Evolutionary conservation across 768 basidiomycete genomes (phyloP).

Genomic region (Pulveroboletus ravenelii): DNA sequence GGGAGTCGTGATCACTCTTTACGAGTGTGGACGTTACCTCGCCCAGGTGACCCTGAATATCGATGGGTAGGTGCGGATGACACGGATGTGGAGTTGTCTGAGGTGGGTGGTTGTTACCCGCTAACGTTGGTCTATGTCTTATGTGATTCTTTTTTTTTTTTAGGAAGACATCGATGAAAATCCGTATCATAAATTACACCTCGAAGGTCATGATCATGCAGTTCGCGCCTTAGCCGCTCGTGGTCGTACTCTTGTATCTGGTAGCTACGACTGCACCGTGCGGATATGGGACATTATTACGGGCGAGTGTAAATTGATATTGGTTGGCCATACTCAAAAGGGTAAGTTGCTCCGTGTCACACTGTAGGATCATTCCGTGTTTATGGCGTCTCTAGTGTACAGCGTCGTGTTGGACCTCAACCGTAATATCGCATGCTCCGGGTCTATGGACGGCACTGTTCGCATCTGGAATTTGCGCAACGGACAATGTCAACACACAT

Average conservation of each 20-base stretch:
- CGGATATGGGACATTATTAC: conserved; percentile 93
- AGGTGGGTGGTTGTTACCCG: conserved; percentile 28
- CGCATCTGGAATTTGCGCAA: conserved; percentile 88
- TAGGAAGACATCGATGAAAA: conserved; percentile 72
- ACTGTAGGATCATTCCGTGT: background rate
- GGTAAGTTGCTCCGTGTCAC: conserved; percentile 41
- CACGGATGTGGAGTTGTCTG: conserved; percentile 53
- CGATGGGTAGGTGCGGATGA: conserved; percentile 61
- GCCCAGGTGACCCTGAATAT: conserved; percentile 72
- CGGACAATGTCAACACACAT: conserved; percentile 72
- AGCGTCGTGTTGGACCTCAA: conserved; percentile 86
- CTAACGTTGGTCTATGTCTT: background rate
- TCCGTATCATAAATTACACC: conserved; percentile 81
- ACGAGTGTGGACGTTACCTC: conserved; percentile 63
- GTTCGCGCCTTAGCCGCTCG: conserved; percentile 90
- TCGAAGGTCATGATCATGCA: conserved; percentile 88
- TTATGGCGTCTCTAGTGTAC: conserved; percentile 59
- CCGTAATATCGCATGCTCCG: conserved; percentile 90
- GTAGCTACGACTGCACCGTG: conserved; percentile 93
- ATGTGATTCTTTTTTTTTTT: conserved; percentile 9
- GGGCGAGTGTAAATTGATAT: conserved; percentile 73
- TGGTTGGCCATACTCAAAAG: conserved; percentile 89
- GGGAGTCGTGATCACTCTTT: conserved; percentile 66
- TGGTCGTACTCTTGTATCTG: conserved; percentile 86
- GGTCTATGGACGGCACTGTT: conserved; percentile 97